These are phyloP conservation scores for Vanrija pseudolonga DNA, from an alignment of 1,284 basidiomycete species.

Conservation along the genomic window DNA sequence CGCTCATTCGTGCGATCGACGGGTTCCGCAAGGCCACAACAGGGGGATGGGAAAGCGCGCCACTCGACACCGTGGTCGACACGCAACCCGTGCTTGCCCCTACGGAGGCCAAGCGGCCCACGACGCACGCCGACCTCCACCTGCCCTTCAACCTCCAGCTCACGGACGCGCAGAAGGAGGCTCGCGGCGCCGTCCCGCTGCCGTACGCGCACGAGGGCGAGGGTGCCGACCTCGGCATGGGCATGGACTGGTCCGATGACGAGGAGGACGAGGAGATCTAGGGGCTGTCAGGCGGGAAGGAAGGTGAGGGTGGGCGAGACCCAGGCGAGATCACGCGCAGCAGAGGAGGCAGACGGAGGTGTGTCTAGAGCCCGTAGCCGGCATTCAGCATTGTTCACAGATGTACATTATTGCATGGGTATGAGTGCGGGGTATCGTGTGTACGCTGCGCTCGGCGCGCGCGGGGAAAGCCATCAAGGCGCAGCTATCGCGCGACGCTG, in stretches of 20 bases:
- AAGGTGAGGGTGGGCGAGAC: not conserved
- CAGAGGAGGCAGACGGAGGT: no score
- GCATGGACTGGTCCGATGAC: slow-evolving; percentile 36
- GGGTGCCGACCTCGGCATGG: slow-evolving; percentile 26
- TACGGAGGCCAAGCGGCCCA: slow-evolving; percentile 3
- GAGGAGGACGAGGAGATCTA: slow-evolving; percentile 41
- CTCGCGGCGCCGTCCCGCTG: slow-evolving; percentile 72
- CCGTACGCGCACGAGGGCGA: slow-evolving; percentile 80
- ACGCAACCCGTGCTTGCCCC: slow-evolving; percentile 1
- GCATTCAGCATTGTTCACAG: not conserved
- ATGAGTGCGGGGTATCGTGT: not conserved
- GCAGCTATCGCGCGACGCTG: slow-evolving; percentile 8
- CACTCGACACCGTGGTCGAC: slow-evolving; percentile 8
- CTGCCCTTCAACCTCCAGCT: slow-evolving; percentile 75
- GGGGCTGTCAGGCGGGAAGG: not conserved
- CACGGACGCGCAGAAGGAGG: slow-evolving; percentile 75
- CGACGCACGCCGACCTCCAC: slow-evolving; percentile 58
- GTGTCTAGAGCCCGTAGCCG: not conserved
- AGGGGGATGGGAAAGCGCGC: not conserved
- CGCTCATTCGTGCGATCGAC: slow-evolving; percentile 36
- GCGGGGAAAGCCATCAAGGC: no score
- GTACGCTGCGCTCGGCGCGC: no score
- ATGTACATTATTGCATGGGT: not conserved
- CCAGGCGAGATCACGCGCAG: no score
- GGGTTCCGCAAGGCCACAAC: slow-evolving; percentile 3